Evolutionary conservation across 148 eudicot species (phyloP), one percentile per base, ranked within the genome.

Genomic region (Fagopyrum tataricum): DNA sequence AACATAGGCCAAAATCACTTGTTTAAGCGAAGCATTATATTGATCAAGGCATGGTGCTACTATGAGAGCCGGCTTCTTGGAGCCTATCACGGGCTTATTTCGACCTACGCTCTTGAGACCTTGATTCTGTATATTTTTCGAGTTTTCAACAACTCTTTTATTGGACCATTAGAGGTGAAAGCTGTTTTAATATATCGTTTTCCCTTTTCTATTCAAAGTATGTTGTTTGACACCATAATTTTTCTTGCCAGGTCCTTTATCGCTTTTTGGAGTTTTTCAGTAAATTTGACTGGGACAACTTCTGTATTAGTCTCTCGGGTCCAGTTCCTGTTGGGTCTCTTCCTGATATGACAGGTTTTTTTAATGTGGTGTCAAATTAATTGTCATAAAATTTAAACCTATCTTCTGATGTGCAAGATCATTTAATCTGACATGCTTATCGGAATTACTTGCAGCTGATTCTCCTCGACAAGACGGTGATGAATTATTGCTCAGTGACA

Each of bases 1-100:
- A 73, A 82, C 76, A 80, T 86, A 55, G 79, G 73, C 76, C 87
- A 78, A 74, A 77, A 84, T 51, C 89, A 86, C 79, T 67, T 86
- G 17, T 86, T 86, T 67, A 86, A 86, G 77, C 84, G 89, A 67
- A 86, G 89, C 76, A 82, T 86, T 37, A 86, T 86, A 78, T 69
- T 86, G 75, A 86, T 86, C 80, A 86, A 86, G 79, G 89, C 89
- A 13, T 86, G 89, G 89, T 86, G 89, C 71, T 86, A 84, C 70
- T 86, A 86, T 56, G 89, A 86, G 79, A 86, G 89, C 73, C 87
- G 89, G 71, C 74, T 86, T 74, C 73, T 86, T 47, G 89, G 89
- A 76, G 89, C 89, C 74, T 84, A 84, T 79, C 89, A 86, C 49
- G 87, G 85, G 73, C 87, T 86, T 62, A 86, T 86, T 23, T 86